Percentiles rank a stretch among this genome's conserved stretches.
phyloP scores from a whole-genome alignment of 257 asterid species.

The Solanum dulcamara region DNA sequence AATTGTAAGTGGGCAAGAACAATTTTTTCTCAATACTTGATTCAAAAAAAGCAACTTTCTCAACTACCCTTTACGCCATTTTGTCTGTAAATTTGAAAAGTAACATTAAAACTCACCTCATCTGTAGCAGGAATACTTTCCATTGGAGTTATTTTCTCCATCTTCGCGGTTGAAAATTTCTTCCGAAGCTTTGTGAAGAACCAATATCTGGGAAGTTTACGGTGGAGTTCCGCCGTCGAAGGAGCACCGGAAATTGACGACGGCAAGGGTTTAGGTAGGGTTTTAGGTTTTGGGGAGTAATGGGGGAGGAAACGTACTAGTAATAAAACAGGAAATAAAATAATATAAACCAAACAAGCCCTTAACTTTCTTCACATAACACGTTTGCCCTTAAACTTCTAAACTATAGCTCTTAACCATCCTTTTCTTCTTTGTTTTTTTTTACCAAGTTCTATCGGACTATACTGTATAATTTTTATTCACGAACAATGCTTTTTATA shows the following conservation, averaged over 20 bases:
- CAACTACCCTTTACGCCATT: neutral
- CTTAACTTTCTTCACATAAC: neutral
- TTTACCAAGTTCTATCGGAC: neutral
- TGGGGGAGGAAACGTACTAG: neutral
- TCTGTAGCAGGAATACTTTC: neutral
- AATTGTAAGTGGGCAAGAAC: neutral
- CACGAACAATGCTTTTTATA: neutral
- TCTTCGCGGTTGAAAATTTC: neutral
- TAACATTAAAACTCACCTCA: neutral
- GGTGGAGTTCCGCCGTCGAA: neutral
- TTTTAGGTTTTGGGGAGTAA: neutral
- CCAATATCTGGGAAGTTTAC: neutral
- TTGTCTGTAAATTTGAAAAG: neutral
- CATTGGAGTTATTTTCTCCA: neutral
- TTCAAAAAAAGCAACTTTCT: neutral
- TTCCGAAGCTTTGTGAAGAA: neutral
- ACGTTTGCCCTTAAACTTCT: neutral
- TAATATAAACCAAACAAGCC: neutral
- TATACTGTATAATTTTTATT: neutral
- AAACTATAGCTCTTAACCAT: neutral
- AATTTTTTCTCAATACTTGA: neutral
- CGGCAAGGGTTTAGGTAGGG: neutral
- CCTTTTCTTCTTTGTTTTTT: neutral
- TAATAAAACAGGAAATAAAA: neutral
- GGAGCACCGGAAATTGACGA: neutral